Evolutionary conservation across 805 yeast genomes (phyloP).

Genomic region (Danielia oregonensis): DNA sequence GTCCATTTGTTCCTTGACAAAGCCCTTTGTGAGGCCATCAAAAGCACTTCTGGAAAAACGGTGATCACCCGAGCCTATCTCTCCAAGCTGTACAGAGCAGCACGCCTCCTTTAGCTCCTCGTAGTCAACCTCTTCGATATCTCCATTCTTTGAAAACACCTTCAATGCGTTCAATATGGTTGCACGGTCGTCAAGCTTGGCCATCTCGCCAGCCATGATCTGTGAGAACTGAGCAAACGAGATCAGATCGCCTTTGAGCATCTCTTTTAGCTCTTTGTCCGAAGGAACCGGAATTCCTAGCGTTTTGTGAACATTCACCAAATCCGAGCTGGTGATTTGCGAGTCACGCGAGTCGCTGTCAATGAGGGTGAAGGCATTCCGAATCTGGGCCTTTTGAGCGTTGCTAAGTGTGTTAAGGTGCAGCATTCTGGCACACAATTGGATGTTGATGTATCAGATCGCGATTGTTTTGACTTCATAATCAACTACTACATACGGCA

Average conservation of each 20-base stretch:
- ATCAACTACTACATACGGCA: not conserved
- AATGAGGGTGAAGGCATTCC: conserved; percentile 73
- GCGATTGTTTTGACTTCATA: no score
- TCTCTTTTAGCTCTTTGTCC: conserved; percentile 41
- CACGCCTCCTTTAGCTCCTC: conserved; percentile 47
- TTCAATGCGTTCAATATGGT: conserved; percentile 55
- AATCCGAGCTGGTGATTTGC: conserved; percentile 49
- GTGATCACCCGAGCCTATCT: conserved; percentile 44
- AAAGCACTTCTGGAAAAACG: conserved; percentile 43
- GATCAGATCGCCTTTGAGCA: conserved; percentile 49
- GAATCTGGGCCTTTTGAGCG: conserved; percentile 60
- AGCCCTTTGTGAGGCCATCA: conserved; percentile 49
- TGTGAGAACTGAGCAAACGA: conserved; percentile 66
- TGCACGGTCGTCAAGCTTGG: conserved; percentile 49
- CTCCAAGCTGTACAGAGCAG: conserved; percentile 44
- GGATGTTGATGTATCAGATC: no score
- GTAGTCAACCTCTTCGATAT: conserved; percentile 39
- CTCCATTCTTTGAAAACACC: conserved; percentile 42
- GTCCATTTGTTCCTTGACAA: conserved; percentile 51
- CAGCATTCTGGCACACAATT: no score
- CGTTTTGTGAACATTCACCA: conserved; percentile 50
- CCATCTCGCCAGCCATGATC: conserved; percentile 54
- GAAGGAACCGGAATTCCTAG: conserved; percentile 46
- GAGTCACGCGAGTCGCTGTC: conserved; percentile 80
- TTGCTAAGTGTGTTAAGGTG: conserved; percentile 45